Percentiles rank a stretch among this genome's conserved stretches.
Conservation (phyloP, 2,329 filamentous ascomycete species). For the Exophiala calicioides region DNA sequence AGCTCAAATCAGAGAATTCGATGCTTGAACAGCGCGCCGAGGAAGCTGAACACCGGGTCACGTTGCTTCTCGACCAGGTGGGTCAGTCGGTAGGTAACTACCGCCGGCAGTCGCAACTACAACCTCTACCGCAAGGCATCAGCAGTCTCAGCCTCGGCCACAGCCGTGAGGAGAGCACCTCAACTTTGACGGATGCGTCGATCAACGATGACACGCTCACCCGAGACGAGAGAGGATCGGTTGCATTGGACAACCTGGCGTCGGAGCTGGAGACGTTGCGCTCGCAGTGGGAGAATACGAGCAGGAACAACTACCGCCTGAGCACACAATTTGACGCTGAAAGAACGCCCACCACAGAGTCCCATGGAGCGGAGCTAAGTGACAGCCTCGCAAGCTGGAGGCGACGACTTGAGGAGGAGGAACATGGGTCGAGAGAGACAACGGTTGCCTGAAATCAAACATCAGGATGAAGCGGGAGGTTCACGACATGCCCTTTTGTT, state of each 20-base stretch:
- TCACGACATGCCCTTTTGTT: no score
- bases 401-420: conserved; percentile 68
- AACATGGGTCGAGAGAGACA: conserved; percentile 31
- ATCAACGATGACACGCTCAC: conserved; percentile 44
- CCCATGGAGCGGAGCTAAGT: conserved; percentile 53
- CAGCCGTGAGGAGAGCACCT: conserved; percentile 34
- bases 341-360: conserved; percentile 51
- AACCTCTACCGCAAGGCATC: conserved; percentile 32
- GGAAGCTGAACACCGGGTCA: conserved; percentile 92
- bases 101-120: conserved; percentile 67
- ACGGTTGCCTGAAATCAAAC: conserved; percentile 15
- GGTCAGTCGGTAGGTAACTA: conserved; percentile 93
- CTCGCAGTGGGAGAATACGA: conserved; percentile 92
- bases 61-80: conserved; percentile 89
- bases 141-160: conserved; percentile 23
- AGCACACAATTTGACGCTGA: conserved; percentile 91
- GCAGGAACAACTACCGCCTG: conserved; percentile 89
- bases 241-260: conserved; percentile 85
- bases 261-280: conserved; percentile 88
- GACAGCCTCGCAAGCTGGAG: conserved; percentile 79
- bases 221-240: conserved; percentile 59
- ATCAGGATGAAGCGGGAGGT: no score
- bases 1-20: conserved; percentile 78
- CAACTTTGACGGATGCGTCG: conserved; percentile 41
- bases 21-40: conserved; percentile 79